Evolutionary conservation across 306 rosid genomes (phyloP).

Genomic region (Quercus dentata): DNA sequence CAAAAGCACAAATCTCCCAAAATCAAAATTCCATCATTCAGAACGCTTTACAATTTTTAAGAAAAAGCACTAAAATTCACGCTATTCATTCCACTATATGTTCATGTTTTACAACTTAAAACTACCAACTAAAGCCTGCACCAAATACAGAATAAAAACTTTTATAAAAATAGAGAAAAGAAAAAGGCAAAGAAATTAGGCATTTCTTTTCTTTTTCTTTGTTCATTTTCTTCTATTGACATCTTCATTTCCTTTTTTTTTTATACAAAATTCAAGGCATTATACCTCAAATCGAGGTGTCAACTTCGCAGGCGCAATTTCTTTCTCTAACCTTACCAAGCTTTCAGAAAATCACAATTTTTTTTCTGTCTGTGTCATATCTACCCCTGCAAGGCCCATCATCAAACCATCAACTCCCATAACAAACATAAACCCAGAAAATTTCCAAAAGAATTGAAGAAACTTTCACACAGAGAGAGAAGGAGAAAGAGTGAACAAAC

Average conservation of each 20-base stretch:
- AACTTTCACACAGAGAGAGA: background rate
- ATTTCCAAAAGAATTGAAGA: background rate
- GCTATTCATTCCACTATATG: conserved; percentile 41
- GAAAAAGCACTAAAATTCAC: conserved; percentile 5
- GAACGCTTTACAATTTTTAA: background rate
- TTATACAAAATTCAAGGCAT: conserved; percentile 43
- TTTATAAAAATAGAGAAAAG: background rate
- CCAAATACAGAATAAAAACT: conserved; percentile 6
- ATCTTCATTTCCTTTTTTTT: conserved; percentile 17
- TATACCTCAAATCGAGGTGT: conserved; percentile 48
- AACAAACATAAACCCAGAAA: background rate
- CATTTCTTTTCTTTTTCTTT: background rate
- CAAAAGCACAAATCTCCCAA: conserved; percentile 14
- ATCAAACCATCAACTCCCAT: conserved; percentile 1
- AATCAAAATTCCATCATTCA: background rate
- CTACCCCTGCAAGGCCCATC: conserved; percentile 57
- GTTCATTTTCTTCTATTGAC: conserved; percentile 17
- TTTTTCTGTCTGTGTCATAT: conserved; percentile 2
- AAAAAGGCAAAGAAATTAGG: conserved; percentile 26
- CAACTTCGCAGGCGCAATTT: conserved; percentile 20
- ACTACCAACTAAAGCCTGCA: conserved; percentile 35
- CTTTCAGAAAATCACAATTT: conserved; percentile 16
- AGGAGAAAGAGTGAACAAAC: background rate
- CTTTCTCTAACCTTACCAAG: background rate
- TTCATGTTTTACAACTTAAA: conserved; percentile 42